These are phyloP conservation scores for Penicillium thymicola DNA, from an alignment of 2,329 filamentous ascomycete species.

Conservation along the genomic window DNA sequence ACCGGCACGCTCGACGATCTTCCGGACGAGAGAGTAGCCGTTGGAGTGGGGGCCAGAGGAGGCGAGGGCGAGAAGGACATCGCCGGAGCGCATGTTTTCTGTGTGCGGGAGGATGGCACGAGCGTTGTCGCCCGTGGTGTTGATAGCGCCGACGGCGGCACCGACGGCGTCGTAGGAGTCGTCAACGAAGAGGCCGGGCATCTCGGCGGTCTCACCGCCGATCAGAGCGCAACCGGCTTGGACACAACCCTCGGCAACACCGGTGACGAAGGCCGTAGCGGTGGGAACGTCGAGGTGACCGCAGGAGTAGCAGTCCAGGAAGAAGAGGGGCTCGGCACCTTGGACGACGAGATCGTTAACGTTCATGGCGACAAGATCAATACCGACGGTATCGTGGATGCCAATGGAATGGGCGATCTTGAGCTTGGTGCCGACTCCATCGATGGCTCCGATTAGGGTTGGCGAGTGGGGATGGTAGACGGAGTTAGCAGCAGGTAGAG, in stretches of 20 bases:
- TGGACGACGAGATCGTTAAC: constrained; percentile 97
- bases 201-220: constrained; percentile 97
- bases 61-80: constrained; percentile 79
- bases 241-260: constrained; percentile 82
- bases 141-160: constrained; percentile 80
- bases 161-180: constrained; percentile 93
- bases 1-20: constrained; percentile 72
- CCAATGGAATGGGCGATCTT: constrained; percentile 88
- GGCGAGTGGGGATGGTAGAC: constrained; percentile 74
- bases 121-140: constrained; percentile 50
- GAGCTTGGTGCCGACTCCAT: constrained; percentile 94
- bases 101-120: constrained; percentile 70
- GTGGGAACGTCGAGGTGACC: constrained; percentile 75
- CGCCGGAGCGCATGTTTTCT: constrained; percentile 72
- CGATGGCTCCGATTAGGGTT: constrained; percentile 87
- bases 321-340: constrained; percentile 90
- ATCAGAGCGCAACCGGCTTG: constrained; percentile 84
- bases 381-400: constrained; percentile 91
- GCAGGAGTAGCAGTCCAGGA: constrained; percentile 97
- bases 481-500: constrained; percentile 63
- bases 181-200: constrained; percentile 88
- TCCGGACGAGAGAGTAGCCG: constrained; percentile 93
- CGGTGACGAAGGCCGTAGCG: constrained; percentile 82
- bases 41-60: constrained; percentile 93
- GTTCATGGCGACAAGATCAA: constrained; percentile 98